Base-by-base conservation (phyloP, 345 rosid genomes). In the Crucihimalaya himalaica region DNA sequence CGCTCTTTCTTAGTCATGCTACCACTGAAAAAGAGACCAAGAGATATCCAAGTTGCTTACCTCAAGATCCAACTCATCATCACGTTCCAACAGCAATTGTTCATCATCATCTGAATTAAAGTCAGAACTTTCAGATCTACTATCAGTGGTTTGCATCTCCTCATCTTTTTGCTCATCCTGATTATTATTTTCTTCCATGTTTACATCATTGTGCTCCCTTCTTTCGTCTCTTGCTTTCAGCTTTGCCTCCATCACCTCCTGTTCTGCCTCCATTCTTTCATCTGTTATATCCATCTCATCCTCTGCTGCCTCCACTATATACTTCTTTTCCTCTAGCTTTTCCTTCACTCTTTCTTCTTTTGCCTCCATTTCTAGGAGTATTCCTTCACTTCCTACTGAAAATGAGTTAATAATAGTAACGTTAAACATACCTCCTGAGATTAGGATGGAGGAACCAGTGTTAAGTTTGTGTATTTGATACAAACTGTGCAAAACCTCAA, bases 61-160 rank as follows among this genome's bases (percentile, higher is more conserved):
- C 97, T 89, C 88, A 18, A 79, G 81, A 73, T 77, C 87, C 67
- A 79, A 65, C 31, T 71, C 86, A 63, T 83, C 89, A 67, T 87
- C 92, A 68, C 78, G 78, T 72, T 83, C 87, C 2, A 85, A 82
- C 15, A 66, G 80, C 40, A 78, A 80, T 27, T 83, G 76, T 37
- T 79, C 87, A 57, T 90, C 87, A 13, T 81, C 89, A 55, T 90
- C 92, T 27, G 92, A 82, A 77, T 52, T 74, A 68, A 37, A 73
- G n/a, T 83, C 68, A 71, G 97, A 86, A 81, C 85, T 88, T 28
- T 81, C 75, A 61, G 88, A 86, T 64, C 52, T 73, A 62, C 80
- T 74, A 55, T 68, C 85, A 20, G 66, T 31, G 72, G 81, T 87
- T 71, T 65, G 72, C 80, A 71, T 65, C 62, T 65, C 72, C 68